phyloP scores from a whole-genome alignment of 1,284 basidiomycete species.

The Cystobasidium sp. region DNA sequence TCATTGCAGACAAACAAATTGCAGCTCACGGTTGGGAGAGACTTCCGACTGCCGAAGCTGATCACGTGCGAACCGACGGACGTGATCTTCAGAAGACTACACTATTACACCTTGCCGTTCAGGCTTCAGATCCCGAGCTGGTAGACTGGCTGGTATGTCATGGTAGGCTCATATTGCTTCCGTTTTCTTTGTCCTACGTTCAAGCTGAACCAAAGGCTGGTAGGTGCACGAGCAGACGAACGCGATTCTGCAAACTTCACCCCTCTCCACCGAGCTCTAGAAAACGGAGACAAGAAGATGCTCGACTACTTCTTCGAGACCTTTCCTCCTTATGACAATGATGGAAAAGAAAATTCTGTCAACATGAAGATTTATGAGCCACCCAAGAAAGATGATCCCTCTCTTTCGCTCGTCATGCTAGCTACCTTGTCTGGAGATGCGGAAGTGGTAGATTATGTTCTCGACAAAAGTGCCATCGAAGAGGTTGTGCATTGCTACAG shows the following conservation, averaged over 20 bases:
- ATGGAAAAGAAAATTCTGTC: slow-evolving; percentile 6
- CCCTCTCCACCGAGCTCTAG: slow-evolving; percentile 69
- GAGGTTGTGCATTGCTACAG: slow-evolving; percentile 25
- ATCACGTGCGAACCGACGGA: slow-evolving; percentile 3
- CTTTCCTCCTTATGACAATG: slow-evolving; percentile 17
- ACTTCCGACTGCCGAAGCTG: not conserved
- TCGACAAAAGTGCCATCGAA: slow-evolving; percentile 11
- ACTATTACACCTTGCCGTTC: slow-evolving; percentile 68
- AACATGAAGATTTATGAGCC: slow-evolving; percentile 29
- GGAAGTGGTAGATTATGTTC: slow-evolving; percentile 30
- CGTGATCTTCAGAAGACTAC: slow-evolving; percentile 60
- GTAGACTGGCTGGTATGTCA: slow-evolving; percentile 68
- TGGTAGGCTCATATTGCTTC: slow-evolving; percentile 59
- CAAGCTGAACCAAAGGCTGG: slow-evolving; percentile 47
- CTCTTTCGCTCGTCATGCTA: slow-evolving; percentile 27
- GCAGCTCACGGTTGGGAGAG: slow-evolving; percentile 11
- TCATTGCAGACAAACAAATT: slow-evolving; percentile 4
- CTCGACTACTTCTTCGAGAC: slow-evolving; percentile 35
- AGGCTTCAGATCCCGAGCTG: slow-evolving; percentile 64
- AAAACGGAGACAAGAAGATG: slow-evolving; percentile 20
- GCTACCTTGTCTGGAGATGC: slow-evolving; percentile 33
- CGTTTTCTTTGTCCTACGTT: slow-evolving; percentile 14
- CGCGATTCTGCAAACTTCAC: slow-evolving; percentile 65
- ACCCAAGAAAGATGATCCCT: not conserved
- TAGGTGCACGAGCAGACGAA: slow-evolving; percentile 73